These are phyloP conservation scores for Xylaria sp. DNA, from an alignment of 2,329 filamentous ascomycete species.

Conservation along the genomic window DNA sequence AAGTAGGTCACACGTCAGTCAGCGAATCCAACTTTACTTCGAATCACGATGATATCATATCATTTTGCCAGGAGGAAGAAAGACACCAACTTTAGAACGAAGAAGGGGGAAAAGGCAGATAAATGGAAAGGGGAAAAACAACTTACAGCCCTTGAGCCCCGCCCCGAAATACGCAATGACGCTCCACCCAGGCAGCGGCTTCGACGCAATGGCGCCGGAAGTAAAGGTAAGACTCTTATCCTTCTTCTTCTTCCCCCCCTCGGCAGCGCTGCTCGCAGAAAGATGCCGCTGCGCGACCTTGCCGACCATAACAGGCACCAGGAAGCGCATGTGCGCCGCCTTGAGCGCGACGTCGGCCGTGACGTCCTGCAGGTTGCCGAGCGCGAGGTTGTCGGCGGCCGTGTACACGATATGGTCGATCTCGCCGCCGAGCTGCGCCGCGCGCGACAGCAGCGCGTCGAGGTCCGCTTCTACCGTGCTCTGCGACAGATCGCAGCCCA, in stretches of 20 bases:
- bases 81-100: too few relatives aligned
- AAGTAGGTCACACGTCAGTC: background rate
- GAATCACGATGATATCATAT: background rate
- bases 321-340: constrained; percentile 49
- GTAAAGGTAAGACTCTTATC: constrained; percentile 43
- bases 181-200: constrained; percentile 39
- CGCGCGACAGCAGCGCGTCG: constrained; percentile 39
- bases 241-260: constrained; percentile 7
- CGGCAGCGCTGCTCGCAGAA: constrained; percentile 29
- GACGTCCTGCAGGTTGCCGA: constrained; percentile 40
- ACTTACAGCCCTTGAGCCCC: constrained; percentile 41
- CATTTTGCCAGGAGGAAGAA: background rate
- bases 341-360: constrained; percentile 44
- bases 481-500: constrained; percentile 43
- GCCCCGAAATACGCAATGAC: constrained; percentile 42
- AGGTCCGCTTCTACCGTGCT: constrained; percentile 43
- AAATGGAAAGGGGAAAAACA: background rate
- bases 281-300: constrained; percentile 50
- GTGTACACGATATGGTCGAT: constrained; percentile 48
- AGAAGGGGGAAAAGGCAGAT: background rate
- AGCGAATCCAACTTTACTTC: background rate
- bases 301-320: constrained; percentile 51
- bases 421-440: constrained; percentile 25
- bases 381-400: constrained; percentile 47
- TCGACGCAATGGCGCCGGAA: constrained; percentile 44